Base-by-base conservation (phyloP, 2,329 filamentous ascomycete genomes). In the Fusarium sp. region DNA sequence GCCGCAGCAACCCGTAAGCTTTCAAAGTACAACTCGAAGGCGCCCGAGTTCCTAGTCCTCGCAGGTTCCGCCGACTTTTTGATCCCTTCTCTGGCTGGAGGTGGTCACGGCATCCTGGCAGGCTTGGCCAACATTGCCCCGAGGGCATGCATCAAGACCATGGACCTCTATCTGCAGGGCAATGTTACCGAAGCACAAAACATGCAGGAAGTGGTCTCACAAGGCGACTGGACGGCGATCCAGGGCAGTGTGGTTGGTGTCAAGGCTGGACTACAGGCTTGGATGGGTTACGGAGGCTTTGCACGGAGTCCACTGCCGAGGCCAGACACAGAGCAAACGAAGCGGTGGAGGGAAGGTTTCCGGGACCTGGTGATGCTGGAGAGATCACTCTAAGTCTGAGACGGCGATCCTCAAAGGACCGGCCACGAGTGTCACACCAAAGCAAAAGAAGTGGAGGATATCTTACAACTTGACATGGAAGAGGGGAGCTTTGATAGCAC, bases 11-110 rank as follows among this genome's bases (percentile, higher is more conserved):
- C 89, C 26, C 87, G 87, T 32, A 88, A 83, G 63, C 68, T 73
- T n/a, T 73, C 76, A 28, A 56, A 39, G 36, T 62, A 62, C 45
- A 69, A 68, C 48, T 42, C 65, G 26, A 63, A 54, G 17, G 57
- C 61, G 39, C 68, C 76, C 10, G 81, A 88, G 20, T 94, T 94
- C 82, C 84, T 93, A 78, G 92, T 92, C 73, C 88, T 94, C 77
- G 92, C 91, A 30, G 92, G 92, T 59, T 93, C 91, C 5, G 91
- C 92, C 55, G 92, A 94, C 82, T 94, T 94, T 81, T 88, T 90
- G 7, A 84, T 94, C 51, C 92, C 92, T 78, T 91, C 91, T 0
- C 81, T 94, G 44, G 86, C 92, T 39, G 92, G 87, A 13, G 92
- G 92, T 48, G 92, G 91, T 14, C 90, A 91, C 63, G 93, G 93